Base-by-base conservation (phyloP, 495 filamentous ascomycete species). In the Penicillium nucicola region DNA sequence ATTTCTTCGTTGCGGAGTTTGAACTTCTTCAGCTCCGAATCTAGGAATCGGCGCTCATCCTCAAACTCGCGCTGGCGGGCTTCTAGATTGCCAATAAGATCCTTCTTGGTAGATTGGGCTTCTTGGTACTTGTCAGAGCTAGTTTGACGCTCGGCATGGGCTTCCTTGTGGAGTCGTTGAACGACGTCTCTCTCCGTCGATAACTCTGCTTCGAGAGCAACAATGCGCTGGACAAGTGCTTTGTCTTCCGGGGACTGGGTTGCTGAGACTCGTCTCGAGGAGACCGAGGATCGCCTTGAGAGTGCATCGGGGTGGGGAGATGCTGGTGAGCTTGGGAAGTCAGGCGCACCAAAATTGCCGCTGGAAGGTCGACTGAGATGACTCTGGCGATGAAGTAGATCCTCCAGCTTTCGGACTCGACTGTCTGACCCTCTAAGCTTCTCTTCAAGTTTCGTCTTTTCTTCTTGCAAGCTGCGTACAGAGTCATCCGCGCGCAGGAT, bases 41-140 rank as follows among this genome's bases (percentile, higher is more conserved):
- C 87, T 14, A 97, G 75, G 9, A 80, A 84, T 57, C 83, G 87
- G 19, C 92, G 83, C 65, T 97, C 91, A 45, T 84, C 83, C 36
- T 86, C 77, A 59, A 96, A 96, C 61, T 97, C 92, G 23, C 83
- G 83, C 62, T 95, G 89, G 28, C 90, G 81, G 28, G 92, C 88
- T 58, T 97, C 90, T 64, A 99, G 85, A 60, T 99, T 99, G 34
- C 88, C 87, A 64, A 99, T 82, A 1, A 99, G 80, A 60, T 99
- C 93, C 60, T 88, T 84, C 67, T 99, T 99, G 0, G 88, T 99
- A 3, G 88, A 92, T 52, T 89, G 85, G 11, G 78, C 88, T 62
- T 96, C 90, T 53, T 92, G 85, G 36, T 90, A 80, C 51, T 84
- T 85, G 38, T 81, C 77, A 5, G 74, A 77, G 53, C 82, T 85